Base-by-base conservation (phyloP, 2,329 filamentous ascomycete genomes). In the Talaromyces funiculosus region DNA sequence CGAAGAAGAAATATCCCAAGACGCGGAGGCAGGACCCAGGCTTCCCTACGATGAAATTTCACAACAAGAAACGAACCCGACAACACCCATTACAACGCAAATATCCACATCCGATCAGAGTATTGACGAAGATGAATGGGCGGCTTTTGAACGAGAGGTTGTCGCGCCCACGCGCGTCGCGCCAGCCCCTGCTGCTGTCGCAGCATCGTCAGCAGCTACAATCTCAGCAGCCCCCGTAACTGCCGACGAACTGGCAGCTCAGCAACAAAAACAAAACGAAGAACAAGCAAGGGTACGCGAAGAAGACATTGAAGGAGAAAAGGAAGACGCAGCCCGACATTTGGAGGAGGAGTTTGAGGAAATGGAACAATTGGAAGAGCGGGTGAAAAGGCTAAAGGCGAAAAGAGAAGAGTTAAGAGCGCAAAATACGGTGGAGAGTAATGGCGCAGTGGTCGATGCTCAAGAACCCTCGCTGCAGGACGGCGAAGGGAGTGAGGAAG, bases 81-180 rank as follows among this genome's bases (percentile, higher is more conserved):
- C 29, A 24, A 33, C 4, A 24, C 18, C 56, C 24, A 47, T 22
- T 43, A 38, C 53, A 31, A 56, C 61, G 59, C 59, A 53, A 22
- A 59, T 55, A 18, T 59, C 42, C 60, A 43, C 65, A 9, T 26
- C 62, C 12, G 58, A 63, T 54, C 65, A 70, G 53, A 31, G 57
- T 4, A 76, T 90, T 8, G 86, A 92, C 70, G 90, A 96, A 69
- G 85, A 87, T 58, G 90, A 94, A 74, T 94, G 90, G 89, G 88
- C 90, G 1, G 90, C 90, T 8, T 95, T 96, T 70, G 88, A 96
- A 71, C 89, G 89, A 2, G 90, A 96, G 58, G 86, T 96, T 59
- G 88, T 86, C 7, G 77, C 72, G 42, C 72, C 76, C 54, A 73
- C 74, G 8, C 73, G 72, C 60, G 63, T 64, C 45, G 68, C 67